Evolutionary conservation across 1,139 yeast genomes (phyloP).

Genomic region (Debaryomyces sp.): DNA sequence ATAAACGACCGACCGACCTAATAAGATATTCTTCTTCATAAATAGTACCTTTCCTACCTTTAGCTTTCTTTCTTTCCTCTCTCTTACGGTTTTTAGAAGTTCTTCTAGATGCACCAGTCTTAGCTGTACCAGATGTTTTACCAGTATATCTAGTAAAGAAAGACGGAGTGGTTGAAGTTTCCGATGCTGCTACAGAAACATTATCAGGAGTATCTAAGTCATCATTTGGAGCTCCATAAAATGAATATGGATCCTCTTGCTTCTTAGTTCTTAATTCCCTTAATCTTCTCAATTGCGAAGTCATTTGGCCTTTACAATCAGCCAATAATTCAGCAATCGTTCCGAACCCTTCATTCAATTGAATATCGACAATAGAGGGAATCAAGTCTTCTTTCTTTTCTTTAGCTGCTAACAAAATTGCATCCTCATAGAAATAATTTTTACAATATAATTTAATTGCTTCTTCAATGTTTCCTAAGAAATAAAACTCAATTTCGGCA

Average conservation of each 20-base stretch:
- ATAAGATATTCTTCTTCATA: constrained; percentile 96
- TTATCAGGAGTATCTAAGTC: constrained; percentile 85
- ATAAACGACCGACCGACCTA: constrained; percentile 81
- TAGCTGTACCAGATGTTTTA: constrained; percentile 92
- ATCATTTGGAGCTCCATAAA: constrained; percentile 62
- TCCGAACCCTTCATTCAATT: constrained; percentile 86
- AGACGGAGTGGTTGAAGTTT: constrained; percentile 89
- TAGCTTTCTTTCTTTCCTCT: constrained; percentile 93
- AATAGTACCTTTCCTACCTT: constrained; percentile 96
- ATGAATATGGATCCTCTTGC: constrained; percentile 79
- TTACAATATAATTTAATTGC: constrained; percentile 74
- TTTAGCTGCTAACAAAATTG: constrained; percentile 63
- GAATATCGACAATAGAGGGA: constrained; percentile 66
- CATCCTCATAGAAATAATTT: constrained; percentile 74
- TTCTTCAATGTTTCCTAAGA: constrained; percentile 60
- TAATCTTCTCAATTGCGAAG: constrained; percentile 79
- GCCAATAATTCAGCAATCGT: constrained; percentile 84
- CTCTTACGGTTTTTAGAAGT: constrained; percentile 91
- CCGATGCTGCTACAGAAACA: constrained; percentile 93
- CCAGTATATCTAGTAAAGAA: constrained; percentile 96
- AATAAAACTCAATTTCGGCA: constrained; percentile 73
- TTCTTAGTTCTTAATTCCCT: constrained; percentile 86
- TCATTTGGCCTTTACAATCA: constrained; percentile 85
- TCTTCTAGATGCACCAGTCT: constrained; percentile 91
- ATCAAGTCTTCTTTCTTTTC: constrained; percentile 49